Percentiles rank a stretch among this genome's conserved stretches.
Conservation (phyloP, 495 filamentous ascomycete species). For the Opeltia flavorubescens region DNA sequence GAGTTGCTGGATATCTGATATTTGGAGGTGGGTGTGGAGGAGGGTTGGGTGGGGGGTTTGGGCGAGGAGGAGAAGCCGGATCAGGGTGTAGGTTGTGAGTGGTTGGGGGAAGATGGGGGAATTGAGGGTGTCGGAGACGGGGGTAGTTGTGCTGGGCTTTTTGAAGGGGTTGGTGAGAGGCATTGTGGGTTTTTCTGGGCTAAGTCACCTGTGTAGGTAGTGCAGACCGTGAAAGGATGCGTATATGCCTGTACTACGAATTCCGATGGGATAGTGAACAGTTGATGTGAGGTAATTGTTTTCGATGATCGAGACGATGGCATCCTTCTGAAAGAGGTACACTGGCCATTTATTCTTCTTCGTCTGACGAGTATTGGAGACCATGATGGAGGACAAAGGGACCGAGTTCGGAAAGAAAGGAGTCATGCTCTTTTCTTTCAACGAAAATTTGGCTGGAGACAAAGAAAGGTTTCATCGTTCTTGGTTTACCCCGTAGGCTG, state of each 20-base stretch:
- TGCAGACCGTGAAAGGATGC: too few species aligned
- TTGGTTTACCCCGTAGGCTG: neutral
- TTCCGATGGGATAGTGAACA: too few species aligned
- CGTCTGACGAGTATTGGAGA: too few species aligned
- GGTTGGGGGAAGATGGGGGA: neutral
- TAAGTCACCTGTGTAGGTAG: too few species aligned
- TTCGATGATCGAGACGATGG: too few species aligned
- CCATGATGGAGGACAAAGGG: neutral
- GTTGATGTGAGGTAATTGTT: too few species aligned
- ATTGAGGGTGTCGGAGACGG: neutral
- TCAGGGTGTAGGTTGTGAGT: neutral
- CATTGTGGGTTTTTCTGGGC: too few species aligned
- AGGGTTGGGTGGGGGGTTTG: neutral
- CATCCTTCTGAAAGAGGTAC: too few species aligned
- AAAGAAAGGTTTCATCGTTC: neutral
- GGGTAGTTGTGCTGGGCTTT: neutral
- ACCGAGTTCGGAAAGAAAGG: neutral
- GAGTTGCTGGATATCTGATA: neutral
- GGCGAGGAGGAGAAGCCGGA: neutral
- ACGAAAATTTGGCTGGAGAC: neutral
- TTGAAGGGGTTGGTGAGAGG: too few species aligned
- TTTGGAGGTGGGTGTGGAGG: neutral
- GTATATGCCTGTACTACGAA: too few species aligned
- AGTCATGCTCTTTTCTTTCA: neutral
- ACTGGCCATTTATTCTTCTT: too few species aligned